Evolutionary conservation across 805 yeast species (phyloP).

Genomic region (Torulaspora maleeae): DNA sequence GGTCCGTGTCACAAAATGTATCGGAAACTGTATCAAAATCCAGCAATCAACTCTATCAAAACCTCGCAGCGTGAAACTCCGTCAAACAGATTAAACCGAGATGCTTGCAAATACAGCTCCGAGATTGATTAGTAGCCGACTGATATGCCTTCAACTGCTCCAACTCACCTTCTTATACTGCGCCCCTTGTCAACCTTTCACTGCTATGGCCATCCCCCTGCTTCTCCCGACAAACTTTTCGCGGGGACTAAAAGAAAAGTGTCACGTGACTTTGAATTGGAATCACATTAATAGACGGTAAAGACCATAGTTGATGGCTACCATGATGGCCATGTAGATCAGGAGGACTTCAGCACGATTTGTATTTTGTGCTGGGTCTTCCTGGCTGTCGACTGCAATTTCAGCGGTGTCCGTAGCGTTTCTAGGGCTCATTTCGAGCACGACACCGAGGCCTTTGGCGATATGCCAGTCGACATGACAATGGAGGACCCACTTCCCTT

Average conservation of each 20-base stretch:
- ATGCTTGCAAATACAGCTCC: not conserved
- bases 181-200: conserved; percentile 9
- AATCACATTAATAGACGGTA: conserved; percentile 12
- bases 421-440: conserved; percentile 25
- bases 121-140: not conserved
- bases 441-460: conserved; percentile 55
- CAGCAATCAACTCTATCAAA: not conserved
- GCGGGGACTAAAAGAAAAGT: conserved; percentile 1
- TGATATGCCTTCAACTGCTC: not conserved
- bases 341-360: conserved; percentile 15
- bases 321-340: conserved; percentile 20
- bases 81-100: not conserved
- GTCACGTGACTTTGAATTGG: not conserved
- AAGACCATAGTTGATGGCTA: conserved; percentile 15
- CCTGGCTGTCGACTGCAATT: not conserved
- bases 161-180: not conserved
- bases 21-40: conserved; percentile 1
- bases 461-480: conserved; percentile 75
- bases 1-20: not conserved
- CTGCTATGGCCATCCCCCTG: conserved; percentile 9
- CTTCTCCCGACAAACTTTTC: conserved; percentile 12
- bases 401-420: not conserved
- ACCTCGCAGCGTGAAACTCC: not conserved
- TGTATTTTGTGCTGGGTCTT: conserved; percentile 3
- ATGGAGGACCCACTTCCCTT: conserved; percentile 79